Evolutionary conservation across 768 basidiomycete species (phyloP).

Genomic region (Zangia roseola): DNA sequence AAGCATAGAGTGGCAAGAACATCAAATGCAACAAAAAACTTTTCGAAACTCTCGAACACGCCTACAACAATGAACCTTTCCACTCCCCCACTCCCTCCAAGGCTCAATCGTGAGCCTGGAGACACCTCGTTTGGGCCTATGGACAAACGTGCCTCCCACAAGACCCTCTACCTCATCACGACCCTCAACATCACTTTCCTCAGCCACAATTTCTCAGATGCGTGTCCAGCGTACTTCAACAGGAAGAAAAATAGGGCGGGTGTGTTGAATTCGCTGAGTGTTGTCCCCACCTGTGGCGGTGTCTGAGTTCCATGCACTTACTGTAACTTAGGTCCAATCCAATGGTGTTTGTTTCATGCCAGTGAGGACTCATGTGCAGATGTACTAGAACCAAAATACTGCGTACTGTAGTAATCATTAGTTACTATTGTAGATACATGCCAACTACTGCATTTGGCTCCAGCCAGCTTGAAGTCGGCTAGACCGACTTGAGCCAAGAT

Average conservation of each 20-base stretch:
- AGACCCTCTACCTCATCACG: slow-evolving; percentile 94
- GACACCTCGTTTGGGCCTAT: slow-evolving; percentile 90
- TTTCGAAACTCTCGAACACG: slow-evolving; percentile 87
- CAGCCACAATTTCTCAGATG: slow-evolving; percentile 95
- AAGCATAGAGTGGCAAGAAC: slow-evolving; percentile 99
- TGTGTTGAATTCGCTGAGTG: slow-evolving; percentile 84
- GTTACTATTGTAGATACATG: too few species aligned
- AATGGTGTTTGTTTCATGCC: too few species aligned
- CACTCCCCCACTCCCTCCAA: slow-evolving; percentile 83
- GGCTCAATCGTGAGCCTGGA: slow-evolving; percentile 69
- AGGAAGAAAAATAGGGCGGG: slow-evolving; percentile 72
- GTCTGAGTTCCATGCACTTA: slow-evolving; percentile 74
- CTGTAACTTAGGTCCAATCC: too few species aligned
- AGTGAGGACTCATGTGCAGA: too few species aligned
- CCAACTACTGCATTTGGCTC: too few species aligned
- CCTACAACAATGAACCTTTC: slow-evolving; percentile 74
- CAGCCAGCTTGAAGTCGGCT: too few species aligned
- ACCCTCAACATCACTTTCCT: slow-evolving; percentile 97
- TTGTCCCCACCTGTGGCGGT: slow-evolving; percentile 68
- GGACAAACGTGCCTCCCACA: slow-evolving; percentile 78
- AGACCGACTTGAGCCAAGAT: too few species aligned
- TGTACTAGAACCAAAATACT: too few species aligned
- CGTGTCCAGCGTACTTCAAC: slow-evolving; percentile 86
- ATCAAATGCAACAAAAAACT: slow-evolving; percentile 96
- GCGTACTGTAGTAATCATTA: too few species aligned